Evolutionary conservation across 139 green algal species (phyloP).

Genomic region (Desmodesmus armatus): DNA sequence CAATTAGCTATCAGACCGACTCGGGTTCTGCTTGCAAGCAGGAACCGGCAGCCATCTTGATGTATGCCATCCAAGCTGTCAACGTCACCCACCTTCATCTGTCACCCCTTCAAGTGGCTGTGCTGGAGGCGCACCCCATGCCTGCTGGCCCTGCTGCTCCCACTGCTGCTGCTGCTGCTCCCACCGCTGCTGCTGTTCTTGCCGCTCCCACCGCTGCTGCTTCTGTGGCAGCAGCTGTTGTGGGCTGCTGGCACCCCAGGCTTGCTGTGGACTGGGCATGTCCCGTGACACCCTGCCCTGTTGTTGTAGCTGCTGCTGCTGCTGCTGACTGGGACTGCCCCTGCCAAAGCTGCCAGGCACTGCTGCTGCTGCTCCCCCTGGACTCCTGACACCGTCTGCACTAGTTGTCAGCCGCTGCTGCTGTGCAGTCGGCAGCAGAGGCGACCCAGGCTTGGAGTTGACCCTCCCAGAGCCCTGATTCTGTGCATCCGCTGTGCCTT

Average conservation of each 20-base stretch:
- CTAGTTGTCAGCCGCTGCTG: neutral
- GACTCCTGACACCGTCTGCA: slow-evolving; percentile 5
- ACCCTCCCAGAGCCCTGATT: neutral
- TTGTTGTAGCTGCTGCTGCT: neutral
- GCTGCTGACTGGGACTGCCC: neutral
- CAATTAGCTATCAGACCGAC: too few relatives aligned
- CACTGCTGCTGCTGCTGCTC: neutral
- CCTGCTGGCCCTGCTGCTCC: too few relatives aligned
- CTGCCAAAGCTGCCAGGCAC: neutral
- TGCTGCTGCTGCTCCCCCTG: too few relatives aligned
- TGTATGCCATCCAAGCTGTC: too few relatives aligned
- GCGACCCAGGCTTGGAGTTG: slow-evolving; percentile 23
- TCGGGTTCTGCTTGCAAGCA: too few relatives aligned
- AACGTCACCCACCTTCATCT: neutral
- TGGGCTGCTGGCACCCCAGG: neutral
- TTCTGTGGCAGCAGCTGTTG: neutral
- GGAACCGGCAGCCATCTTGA: too few relatives aligned
- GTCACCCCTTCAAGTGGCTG: neutral
- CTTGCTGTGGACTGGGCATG: too few relatives aligned
- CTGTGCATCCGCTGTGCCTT: neutral
- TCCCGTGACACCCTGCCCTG: too few relatives aligned
- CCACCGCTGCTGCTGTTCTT: neutral
- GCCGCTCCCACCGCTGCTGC: slow-evolving; percentile 15
- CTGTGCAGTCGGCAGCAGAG: neutral
- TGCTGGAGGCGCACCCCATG: neutral